Base-by-base conservation (phyloP, 495 filamentous ascomycete genomes). In the Hyaloscypha hepaticicola region DNA sequence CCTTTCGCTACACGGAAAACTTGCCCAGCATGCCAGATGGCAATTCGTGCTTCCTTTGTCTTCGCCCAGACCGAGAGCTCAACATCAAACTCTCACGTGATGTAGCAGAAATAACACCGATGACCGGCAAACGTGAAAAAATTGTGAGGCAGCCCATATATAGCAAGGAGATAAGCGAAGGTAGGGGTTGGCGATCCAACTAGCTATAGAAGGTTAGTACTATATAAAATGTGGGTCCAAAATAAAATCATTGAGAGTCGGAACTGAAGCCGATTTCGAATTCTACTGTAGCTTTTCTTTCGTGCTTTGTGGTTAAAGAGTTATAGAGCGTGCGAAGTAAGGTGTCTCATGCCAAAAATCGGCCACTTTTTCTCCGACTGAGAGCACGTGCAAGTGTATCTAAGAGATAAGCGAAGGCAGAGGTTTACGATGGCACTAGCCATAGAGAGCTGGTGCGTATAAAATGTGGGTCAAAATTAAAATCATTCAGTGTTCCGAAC, bases 11-110 rank as follows among this genome's bases (percentile, higher is more conserved):
- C 77, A 11, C 82, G 78, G 8, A 90, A 68, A 1, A 86, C 77
- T 71, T 88, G 86, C 0, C 85, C 87, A 0, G 86, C 85, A 61
- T 87, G 84, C 82, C 83, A 88, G 0, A 88, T 67, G 1, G 87
- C 86, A 27, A 78, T 77, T 6, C 86, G 73, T 0, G 83, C 79
- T 24, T 86, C 82, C 2, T 70, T 52, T 19, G 73, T 80, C 1
- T 73, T 70, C 1, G 82, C 79, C 86, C 87, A 88, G 24, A 79
- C 72, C 41, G 81, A 75, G 0, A 87, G 76, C 0, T 75, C 75
- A n/a, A n/a, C n/a, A n/a, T n/a, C n/a, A n/a, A n/a, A n/a, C n/a
- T n/a, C n/a, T n/a, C n/a, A n/a, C n/a, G n/a, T n/a, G n/a, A n/a
- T n/a, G n/a, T n/a, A n/a, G n/a, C n/a, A n/a, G n/a, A n/a, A n/a